A percentile compares a stretch with the other conserved stretches of the same genome.
Conservation (phyloP, 768 basidiomycete species). For the Naganishia onofrii region DNA sequence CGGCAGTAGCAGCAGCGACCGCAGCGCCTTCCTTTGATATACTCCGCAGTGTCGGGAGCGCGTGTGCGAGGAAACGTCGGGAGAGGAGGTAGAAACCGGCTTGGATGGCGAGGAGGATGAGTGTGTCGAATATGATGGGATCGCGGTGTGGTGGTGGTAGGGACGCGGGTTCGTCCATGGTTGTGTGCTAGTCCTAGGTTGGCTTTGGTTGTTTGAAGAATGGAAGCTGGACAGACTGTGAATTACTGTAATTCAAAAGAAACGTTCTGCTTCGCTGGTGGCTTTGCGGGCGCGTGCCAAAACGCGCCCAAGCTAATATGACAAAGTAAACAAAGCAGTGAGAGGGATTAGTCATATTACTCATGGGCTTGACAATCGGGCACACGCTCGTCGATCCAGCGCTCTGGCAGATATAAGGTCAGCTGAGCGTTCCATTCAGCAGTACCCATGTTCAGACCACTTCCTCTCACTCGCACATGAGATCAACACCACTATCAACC, state of each 20-base stretch:
- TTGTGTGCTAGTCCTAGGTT: not conserved
- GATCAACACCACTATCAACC: not conserved
- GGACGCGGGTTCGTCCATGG: not conserved
- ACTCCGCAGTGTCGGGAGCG: slow-evolving; percentile 44
- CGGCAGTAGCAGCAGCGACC: not conserved
- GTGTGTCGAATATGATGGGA: slow-evolving; percentile 44
- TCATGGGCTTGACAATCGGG: slow-evolving; percentile 1
- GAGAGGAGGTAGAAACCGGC: slow-evolving; percentile 42
- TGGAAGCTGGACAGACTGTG: not conserved
- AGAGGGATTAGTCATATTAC: slow-evolving; percentile 7
- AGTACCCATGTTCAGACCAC: too few species aligned
- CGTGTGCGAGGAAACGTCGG: slow-evolving; percentile 41
- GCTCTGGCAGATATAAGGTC: too few species aligned
- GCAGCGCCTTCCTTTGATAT: slow-evolving; percentile 35
- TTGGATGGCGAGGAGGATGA: slow-evolving; percentile 40
- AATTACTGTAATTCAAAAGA: too few species aligned
- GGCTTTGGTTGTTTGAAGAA: too few species aligned
- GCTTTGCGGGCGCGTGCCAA: too few species aligned
- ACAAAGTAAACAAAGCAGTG: slow-evolving; percentile 18
- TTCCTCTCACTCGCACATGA: not conserved
- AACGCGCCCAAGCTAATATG: too few species aligned
- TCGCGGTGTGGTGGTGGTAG: slow-evolving; percentile 8
- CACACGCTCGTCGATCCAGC: too few species aligned
- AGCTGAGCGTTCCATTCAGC: too few species aligned
- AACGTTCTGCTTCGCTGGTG: too few species aligned